Base-by-base conservation (phyloP, 768 basidiomycete species). In the Pulveroboletus sp. region DNA sequence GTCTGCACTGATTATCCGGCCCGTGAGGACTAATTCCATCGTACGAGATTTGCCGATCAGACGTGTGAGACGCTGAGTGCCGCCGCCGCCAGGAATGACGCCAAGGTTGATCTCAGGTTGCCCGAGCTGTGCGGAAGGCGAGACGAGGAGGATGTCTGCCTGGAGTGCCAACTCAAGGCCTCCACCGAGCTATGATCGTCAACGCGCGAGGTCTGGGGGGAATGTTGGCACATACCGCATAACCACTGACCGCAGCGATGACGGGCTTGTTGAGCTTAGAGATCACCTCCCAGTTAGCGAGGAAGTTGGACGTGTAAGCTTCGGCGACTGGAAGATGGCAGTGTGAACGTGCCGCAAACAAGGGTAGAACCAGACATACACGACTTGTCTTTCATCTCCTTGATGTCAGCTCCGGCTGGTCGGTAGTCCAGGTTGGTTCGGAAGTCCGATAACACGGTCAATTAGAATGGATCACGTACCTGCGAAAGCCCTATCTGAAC, bases 61-160 rank as follows among this genome's bases (percentile, higher is more conserved):
- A 54, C 76, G 82, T 13, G 89, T 81, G 47, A 98, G 82, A 38
- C 94, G 86, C 63, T 98, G 94, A 2, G 93, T 91, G 5, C 94
- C 94, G 28, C 94, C 95, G 8, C 87, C 92, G 4, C 94, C 94
- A 14, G 94, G 93, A 63, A 97, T 96, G 53, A 91, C 84, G 46
- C 93, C 95, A 28, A 97, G 78, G 63, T 89, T 93, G 69, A 99
- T 93, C 67, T 98, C 95, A 15, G 95, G 95, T 65, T 96, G 95
- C 15, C 93, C 93, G 58, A 99, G 96, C 59, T 83, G 83, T 15
- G 95, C 95, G 9, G 80, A 90, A 2, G 91, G 87, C 6, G 92
- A 87, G 15, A 86, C 91, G 43, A 96, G 82, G 62, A 97, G 85
- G 67, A 98, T 92, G 72, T 98, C 95, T 68, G 91, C 90, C 83